A percentile compares a stretch with the other conserved stretches of the same genome.
These are phyloP conservation scores for Oryza rufipogon DNA, from an alignment of 176 grass and related monocot species.

Conservation along the genomic window DNA sequence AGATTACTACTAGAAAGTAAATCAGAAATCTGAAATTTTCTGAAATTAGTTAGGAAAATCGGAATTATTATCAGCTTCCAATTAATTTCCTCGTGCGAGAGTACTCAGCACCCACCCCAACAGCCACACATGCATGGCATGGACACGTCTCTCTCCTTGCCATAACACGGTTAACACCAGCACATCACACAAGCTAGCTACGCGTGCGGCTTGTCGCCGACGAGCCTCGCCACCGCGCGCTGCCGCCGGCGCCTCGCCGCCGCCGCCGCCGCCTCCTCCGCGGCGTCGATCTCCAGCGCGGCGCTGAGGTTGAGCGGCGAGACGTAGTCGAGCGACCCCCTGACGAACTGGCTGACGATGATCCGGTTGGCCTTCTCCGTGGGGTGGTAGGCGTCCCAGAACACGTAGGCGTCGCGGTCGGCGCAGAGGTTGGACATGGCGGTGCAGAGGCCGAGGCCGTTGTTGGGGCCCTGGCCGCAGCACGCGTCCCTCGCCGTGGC, in stretches of 20 bases:
- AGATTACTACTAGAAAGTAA: no score
- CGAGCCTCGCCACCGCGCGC: not conserved
- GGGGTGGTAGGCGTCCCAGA: slow-evolving; percentile 98
- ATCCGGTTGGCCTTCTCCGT: slow-evolving; percentile 83
- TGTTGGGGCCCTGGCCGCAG: slow-evolving; percentile 92
- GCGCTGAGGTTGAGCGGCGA: slow-evolving; percentile 77
- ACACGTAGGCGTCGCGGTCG: slow-evolving; percentile 62
- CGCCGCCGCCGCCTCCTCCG: not conserved
- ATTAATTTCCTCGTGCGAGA: no score
- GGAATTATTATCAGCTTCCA: no score
- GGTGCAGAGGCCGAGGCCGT: slow-evolving; percentile 85
- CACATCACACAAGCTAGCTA: not conserved
- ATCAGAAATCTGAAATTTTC: no score
- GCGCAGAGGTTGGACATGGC: slow-evolving; percentile 58
- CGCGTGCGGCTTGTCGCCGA: not conserved
- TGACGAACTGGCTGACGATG: slow-evolving; percentile 77
- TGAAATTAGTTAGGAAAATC: no score
- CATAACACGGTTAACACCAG: no score
- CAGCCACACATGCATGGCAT: no score
- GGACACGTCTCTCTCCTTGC: no score
- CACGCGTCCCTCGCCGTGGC: slow-evolving; percentile 68
- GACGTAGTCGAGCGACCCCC: slow-evolving; percentile 60
- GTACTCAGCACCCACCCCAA: no score
- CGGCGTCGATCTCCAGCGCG: slow-evolving; percentile 55
- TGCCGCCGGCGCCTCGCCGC: not conserved